These are phyloP conservation scores for Trichopus zeylanicus DNA, from an alignment of 116 monocot genomes.

Conservation along the genomic window DNA sequence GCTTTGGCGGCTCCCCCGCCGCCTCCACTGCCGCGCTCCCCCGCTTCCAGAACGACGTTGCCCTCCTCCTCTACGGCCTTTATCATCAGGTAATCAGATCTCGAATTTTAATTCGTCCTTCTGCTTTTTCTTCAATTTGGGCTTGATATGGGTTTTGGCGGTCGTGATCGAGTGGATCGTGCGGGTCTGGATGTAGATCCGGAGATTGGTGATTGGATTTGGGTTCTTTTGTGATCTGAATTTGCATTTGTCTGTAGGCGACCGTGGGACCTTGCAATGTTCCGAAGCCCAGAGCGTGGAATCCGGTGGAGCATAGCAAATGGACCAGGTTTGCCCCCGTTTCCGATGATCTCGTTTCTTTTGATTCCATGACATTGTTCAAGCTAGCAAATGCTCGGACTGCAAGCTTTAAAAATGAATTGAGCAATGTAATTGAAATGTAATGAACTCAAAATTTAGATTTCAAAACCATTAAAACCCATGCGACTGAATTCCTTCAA, in stretches of 20 bases:
- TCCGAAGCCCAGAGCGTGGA: slow-evolving; percentile 83
- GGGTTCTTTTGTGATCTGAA: neutral
- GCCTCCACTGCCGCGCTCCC: slow-evolving; percentile 26
- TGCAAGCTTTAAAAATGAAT: too few species aligned
- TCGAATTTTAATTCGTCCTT: neutral
- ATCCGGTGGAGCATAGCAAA: slow-evolving; percentile 93
- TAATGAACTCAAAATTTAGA: too few species aligned
- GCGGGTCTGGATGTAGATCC: too few species aligned
- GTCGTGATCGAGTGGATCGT: neutral
- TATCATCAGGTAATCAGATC: slow-evolving; percentile 69
- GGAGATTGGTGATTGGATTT: neutral
- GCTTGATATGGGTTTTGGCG: neutral
- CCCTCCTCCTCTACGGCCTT: slow-evolving; percentile 86
- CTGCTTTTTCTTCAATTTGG: neutral
- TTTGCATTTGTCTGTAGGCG: slow-evolving; percentile 36
- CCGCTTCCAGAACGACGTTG: slow-evolving; percentile 75
- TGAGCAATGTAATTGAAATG: too few species aligned
- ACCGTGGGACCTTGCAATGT: slow-evolving; percentile 80
- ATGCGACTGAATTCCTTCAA: too few species aligned
- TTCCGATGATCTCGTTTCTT: neutral
- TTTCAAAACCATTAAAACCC: too few species aligned
- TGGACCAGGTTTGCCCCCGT: slow-evolving; percentile 77
- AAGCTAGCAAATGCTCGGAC: too few species aligned
- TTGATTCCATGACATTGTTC: too few species aligned
- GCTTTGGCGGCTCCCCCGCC: slow-evolving; percentile 34